Evolutionary conservation across 1,284 basidiomycete genomes (phyloP).

Genomic region (Moesziomyces globuligerus): DNA sequence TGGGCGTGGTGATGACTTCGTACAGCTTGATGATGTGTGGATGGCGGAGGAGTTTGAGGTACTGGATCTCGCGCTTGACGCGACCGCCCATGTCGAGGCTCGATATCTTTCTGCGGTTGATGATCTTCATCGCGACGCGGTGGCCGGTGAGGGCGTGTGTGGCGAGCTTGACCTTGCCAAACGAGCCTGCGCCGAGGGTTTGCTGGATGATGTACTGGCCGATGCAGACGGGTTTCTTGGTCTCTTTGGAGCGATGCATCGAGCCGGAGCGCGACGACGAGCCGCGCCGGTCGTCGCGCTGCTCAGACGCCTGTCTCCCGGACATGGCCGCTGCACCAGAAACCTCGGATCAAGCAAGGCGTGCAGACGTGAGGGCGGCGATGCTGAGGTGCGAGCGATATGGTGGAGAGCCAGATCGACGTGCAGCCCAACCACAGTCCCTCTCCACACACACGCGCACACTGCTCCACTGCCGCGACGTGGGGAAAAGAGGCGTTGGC

Average conservation of each 20-base stretch:
- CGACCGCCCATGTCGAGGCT: conserved; percentile 76
- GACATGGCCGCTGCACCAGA: conserved; percentile 13
- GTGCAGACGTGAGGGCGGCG: too few species aligned
- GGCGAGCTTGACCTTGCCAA: conserved; percentile 98
- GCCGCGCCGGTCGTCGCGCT: conserved; percentile 13
- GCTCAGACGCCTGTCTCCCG: conserved; percentile 30
- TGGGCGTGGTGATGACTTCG: conserved; percentile 66
- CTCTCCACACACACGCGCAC: too few species aligned
- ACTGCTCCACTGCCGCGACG: too few species aligned
- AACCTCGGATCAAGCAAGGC: too few species aligned
- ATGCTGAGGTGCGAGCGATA: too few species aligned
- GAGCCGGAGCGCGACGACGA: conserved; percentile 30
- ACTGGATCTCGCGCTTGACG: conserved; percentile 81
- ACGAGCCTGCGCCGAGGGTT: conserved; percentile 79
- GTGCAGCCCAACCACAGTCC: too few species aligned
- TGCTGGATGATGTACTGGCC: conserved; percentile 66
- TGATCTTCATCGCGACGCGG: conserved; percentile 96
- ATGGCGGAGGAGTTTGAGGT: conserved; percentile 64
- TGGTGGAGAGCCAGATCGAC: too few species aligned
- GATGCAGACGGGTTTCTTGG: conserved; percentile 59
- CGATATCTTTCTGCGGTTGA: conserved; percentile 92
- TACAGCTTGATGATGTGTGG: conserved; percentile 68
- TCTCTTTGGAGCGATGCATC: conserved; percentile 15
- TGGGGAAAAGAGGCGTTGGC: too few species aligned
- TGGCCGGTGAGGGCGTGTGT: conserved; percentile 93